Conservation (phyloP, 768 basidiomycete species). For the Amanita pseudoporphyria region DNA sequence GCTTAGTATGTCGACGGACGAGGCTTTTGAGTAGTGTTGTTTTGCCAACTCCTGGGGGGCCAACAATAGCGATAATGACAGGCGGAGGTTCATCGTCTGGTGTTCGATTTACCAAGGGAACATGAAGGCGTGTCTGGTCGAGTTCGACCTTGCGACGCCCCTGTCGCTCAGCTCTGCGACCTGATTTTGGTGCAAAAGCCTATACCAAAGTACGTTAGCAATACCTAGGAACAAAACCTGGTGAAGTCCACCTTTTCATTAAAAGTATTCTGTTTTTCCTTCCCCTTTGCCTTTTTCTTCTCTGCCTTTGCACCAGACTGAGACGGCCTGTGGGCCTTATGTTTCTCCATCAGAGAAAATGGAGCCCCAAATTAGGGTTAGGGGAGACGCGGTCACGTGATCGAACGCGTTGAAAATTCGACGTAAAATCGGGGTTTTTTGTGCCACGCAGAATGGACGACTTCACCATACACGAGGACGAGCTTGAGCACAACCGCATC, state of each 20-base stretch:
- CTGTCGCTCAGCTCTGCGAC: slow-evolving; percentile 79
- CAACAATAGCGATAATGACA: slow-evolving; percentile 89
- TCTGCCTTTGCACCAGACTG: slow-evolving; percentile 64
- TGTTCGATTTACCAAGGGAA: slow-evolving; percentile 91
- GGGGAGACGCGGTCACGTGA: slow-evolving; percentile 8
- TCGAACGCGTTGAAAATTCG: background rate
- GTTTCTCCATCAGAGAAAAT: slow-evolving; percentile 44
- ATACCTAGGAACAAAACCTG: background rate
- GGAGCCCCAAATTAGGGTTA: slow-evolving; percentile 5
- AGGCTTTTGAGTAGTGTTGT: slow-evolving; percentile 89
- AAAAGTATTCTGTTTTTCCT: slow-evolving; percentile 66
- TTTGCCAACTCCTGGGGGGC: slow-evolving; percentile 96
- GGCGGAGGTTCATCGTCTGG: slow-evolving; percentile 90
- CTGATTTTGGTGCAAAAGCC: slow-evolving; percentile 94
- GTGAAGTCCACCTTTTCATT: slow-evolving; percentile 73
- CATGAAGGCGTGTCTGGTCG: slow-evolving; percentile 92
- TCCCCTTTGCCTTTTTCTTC: slow-evolving; percentile 68
- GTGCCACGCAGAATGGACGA: slow-evolving; percentile 2
- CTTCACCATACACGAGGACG: slow-evolving; percentile 36
- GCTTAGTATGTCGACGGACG: slow-evolving; percentile 88
- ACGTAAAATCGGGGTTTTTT: background rate
- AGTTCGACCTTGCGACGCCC: slow-evolving; percentile 87
- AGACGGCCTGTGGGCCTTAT: slow-evolving; percentile 76
- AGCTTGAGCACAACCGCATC: slow-evolving; percentile 67
- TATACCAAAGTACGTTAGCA: slow-evolving; percentile 16